Evolutionary conservation across 2,329 filamentous ascomycete genomes (phyloP).

Genomic region (Rhytidhysteron rufulum): DNA sequence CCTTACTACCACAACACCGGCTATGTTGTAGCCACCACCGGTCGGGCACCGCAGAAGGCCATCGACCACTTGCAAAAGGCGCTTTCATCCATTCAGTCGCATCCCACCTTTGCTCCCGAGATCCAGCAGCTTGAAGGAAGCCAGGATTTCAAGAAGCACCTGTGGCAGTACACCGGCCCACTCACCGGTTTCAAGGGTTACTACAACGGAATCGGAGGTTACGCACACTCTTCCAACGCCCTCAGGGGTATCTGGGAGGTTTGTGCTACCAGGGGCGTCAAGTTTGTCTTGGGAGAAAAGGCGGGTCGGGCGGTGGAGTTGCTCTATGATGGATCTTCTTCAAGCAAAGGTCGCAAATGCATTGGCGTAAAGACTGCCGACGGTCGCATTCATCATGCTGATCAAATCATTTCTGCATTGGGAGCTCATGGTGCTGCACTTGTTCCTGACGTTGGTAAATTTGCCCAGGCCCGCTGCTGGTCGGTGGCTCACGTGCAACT

Average conservation of each 20-base stretch:
- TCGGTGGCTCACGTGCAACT: slow-evolving; percentile 58
- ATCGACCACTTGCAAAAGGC: too few species aligned
- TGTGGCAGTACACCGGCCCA: slow-evolving; percentile 47
- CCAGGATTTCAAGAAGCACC: slow-evolving; percentile 43
- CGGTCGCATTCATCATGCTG: too few species aligned
- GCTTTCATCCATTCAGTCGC: too few species aligned
- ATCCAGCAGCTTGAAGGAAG: slow-evolving; percentile 30
- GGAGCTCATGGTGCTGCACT: slow-evolving; percentile 50
- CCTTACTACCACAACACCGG: slow-evolving; percentile 52
- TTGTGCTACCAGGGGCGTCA: too few species aligned
- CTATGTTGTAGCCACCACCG: slow-evolving; percentile 50
- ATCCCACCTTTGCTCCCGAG: too few species aligned
- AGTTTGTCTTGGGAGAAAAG: too few species aligned
- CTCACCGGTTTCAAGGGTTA: slow-evolving; percentile 57
- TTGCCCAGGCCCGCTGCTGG: slow-evolving; percentile 56
- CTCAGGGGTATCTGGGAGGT: too few species aligned
- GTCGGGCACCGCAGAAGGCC: slow-evolving; percentile 46
- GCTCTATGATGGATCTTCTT: too few species aligned
- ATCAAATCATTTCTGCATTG: slow-evolving; percentile 51
- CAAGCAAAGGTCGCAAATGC: too few species aligned
- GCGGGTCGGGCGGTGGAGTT: too few species aligned
- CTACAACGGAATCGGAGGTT: slow-evolving; percentile 55
- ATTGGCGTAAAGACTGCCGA: too few species aligned
- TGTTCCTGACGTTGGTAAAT: slow-evolving; percentile 47
- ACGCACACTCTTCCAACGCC: slow-evolving; percentile 54